These are phyloP conservation scores for Backusella liffmaniae DNA, from an alignment of 192 early-diverging fungal genomes.

Conservation along the genomic window DNA sequence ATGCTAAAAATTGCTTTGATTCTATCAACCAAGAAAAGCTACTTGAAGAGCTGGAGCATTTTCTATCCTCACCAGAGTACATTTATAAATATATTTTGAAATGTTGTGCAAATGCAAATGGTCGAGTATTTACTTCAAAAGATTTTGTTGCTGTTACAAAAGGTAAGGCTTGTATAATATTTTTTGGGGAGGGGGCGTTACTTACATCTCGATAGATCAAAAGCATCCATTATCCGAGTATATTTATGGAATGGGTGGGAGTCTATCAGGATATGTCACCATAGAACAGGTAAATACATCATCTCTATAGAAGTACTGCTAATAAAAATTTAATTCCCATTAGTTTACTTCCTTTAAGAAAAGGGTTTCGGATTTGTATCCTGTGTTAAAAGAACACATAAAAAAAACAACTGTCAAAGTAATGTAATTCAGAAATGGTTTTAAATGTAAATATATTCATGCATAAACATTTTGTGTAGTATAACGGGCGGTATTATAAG, in stretches of 20 bases:
- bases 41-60: background rate
- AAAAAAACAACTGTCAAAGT: background rate
- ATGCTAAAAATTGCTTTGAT: conserved; percentile 7
- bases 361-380: background rate
- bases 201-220: background rate
- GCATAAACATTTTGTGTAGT: background rate
- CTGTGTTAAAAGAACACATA: background rate
- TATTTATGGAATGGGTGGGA: background rate
- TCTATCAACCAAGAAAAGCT: conserved; percentile 5
- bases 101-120: background rate
- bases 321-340: background rate
- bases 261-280: background rate
- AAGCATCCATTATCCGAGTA: background rate
- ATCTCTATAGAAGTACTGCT: no score
- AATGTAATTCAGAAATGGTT: background rate
- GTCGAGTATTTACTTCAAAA: background rate
- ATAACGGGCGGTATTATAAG: background rate
- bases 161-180: background rate
- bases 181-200: background rate
- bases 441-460: background rate
- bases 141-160: background rate
- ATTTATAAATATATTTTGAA: background rate
- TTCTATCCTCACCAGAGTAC: background rate
- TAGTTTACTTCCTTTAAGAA: background rate
- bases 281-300: background rate